Base-by-base conservation (phyloP, 352 stramenopile species). In the Saprolegnia parasitica region DNA sequence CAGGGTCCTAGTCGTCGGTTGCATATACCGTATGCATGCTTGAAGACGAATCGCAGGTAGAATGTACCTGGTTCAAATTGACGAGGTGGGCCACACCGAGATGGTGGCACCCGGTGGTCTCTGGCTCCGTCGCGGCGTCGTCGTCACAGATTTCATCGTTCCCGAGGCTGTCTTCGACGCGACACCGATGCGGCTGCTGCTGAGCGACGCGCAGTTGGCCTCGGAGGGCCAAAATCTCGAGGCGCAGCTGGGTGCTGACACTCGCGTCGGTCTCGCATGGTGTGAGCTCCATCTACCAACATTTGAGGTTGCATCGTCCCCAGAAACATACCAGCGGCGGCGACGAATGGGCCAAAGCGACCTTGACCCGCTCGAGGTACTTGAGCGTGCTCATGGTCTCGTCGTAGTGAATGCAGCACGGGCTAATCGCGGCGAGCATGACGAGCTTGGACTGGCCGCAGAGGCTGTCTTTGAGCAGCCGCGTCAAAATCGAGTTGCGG, bases 341-440 rank as follows among this genome's bases (percentile, higher is more conserved):
- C 18, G 54, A 29, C 52, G 52, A 15, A 24, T 15, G 11, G 23
- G 55, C 29, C 21, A 65, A 37, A 6, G 42, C 74, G 35, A 71
- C 82, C 64, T 85, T 92, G 10, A 79, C 76, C 16, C 85, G 83
- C 45, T 92, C 86, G 24, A 93, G 79, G 68, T 87, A 92, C 67
- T 86, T 88, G 35, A 96, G 72, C 4, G 89, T 96, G 58, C 81
- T 85, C n/a, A 96, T 67, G 0, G 88, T 91, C 58, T 96, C 89
- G 46, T 96, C 87, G 49, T 92, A 96, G 68, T 96, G 86, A 4
- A 77, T 73, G 37, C 86, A 89, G 46, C 84, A 92, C 3, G 89
- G 89, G 62, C 86, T 95, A 66, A 95, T 87, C 1, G 80, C 77
- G n/a, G 87, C 89, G n/a, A 96, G 81, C 77, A 96, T 93, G 13